phyloP scores from a whole-genome alignment of 768 basidiomycete species.

The Artomyces pyxidatus region DNA sequence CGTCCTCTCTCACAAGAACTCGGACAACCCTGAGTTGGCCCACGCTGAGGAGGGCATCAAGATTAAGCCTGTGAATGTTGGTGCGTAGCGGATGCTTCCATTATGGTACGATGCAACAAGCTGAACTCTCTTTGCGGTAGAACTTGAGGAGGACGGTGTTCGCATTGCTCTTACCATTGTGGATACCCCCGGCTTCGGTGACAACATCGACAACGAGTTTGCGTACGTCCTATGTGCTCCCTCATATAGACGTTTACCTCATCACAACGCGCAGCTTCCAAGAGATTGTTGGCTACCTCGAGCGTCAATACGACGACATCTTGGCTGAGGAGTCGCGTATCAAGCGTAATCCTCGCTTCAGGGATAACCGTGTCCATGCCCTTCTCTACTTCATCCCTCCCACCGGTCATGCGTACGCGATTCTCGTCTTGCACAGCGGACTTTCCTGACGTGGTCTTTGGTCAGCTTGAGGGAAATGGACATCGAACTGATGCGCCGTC shows the following conservation, averaged over 20 bases:
- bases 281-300: conserved; percentile 94
- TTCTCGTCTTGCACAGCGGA: not conserved
- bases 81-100: conserved; percentile 35
- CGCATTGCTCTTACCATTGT: conserved; percentile 97
- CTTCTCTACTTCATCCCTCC: conserved; percentile 98
- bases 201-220: conserved; percentile 98
- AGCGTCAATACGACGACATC: conserved; percentile 98
- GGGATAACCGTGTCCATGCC: conserved; percentile 95
- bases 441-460: conserved; percentile 4
- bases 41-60: conserved; percentile 91
- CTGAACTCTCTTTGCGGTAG: conserved; percentile 29
- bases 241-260: not conserved
- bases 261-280: conserved; percentile 57
- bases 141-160: conserved; percentile 97
- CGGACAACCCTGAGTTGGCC: conserved; percentile 78
- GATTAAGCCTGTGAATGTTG: conserved; percentile 93
- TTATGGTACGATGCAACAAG: not conserved
- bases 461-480: conserved; percentile 93
- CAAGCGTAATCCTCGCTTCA: conserved; percentile 98
- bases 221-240: conserved; percentile 51
- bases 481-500: conserved; percentile 96
- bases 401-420: conserved; percentile 88
- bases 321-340: conserved; percentile 97
- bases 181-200: conserved; percentile 97
- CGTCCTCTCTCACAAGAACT: conserved; percentile 81